phyloP scores from a whole-genome alignment of 176 grass and related monocot genomes.

The Oryza longistaminata region DNA sequence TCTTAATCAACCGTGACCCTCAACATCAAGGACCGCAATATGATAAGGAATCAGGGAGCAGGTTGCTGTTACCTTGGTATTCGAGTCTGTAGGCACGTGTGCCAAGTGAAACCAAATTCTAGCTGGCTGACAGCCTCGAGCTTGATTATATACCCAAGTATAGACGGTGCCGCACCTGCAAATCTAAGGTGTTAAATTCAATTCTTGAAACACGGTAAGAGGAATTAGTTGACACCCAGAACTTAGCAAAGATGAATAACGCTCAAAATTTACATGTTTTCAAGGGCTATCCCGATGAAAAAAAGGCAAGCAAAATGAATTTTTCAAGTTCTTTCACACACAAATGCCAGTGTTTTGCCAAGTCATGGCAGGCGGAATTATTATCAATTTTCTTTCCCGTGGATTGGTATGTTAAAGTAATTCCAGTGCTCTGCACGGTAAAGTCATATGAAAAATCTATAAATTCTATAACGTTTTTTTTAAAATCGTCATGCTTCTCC shows the following conservation, averaged over 20 bases:
- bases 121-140: conserved; percentile 75
- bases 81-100: too few relatives aligned
- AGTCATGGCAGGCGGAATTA: conserved; percentile 98
- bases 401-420: conserved; percentile 66
- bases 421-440: conserved; percentile 82
- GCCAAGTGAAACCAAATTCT: conserved; percentile 97
- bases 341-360: conserved; percentile 98
- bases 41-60: conserved; percentile 77
- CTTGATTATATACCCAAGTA: conserved; percentile 95
- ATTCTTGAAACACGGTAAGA: background rate
- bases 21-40: conserved; percentile 86
- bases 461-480: too few relatives aligned
- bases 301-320: background rate
- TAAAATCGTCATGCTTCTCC: conserved; percentile 95
- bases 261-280: conserved; percentile 6
- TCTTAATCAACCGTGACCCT: conserved; percentile 73
- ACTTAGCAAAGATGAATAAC: conserved; percentile 23
- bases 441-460: too few relatives aligned
- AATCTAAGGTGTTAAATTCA: background rate
- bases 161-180: conserved; percentile 84
- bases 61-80: conserved; percentile 83
- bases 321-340: conserved; percentile 66
- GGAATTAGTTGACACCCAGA: background rate
- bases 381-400: conserved; percentile 90
- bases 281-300: conserved; percentile 23